phyloP scores from a whole-genome alignment of 805 yeast genomes.

The Kuraishia floccosa region DNA sequence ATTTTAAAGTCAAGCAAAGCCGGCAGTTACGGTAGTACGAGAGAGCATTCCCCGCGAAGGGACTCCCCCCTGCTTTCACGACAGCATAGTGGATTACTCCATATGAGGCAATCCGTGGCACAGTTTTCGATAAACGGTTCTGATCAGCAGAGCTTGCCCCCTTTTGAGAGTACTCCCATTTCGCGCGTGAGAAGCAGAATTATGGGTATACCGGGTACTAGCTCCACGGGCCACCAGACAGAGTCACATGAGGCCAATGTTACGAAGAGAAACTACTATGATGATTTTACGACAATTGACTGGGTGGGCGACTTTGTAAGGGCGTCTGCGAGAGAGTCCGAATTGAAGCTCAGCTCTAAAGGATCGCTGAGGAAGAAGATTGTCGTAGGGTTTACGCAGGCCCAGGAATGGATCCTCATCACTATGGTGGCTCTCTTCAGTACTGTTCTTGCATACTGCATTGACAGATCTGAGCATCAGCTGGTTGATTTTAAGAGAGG shows the following conservation, averaged over 20 bases:
- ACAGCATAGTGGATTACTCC: no score
- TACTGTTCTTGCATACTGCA: slow-evolving; percentile 35
- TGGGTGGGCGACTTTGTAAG: slow-evolving; percentile 40
- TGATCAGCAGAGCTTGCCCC: no score
- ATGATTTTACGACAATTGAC: slow-evolving; percentile 51
- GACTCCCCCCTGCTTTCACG: no score
- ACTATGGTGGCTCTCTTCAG: slow-evolving; percentile 31
- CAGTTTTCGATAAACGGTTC: background rate
- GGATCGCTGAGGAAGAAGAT: slow-evolving; percentile 6
- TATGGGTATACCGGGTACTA: no score
- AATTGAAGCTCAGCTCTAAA: slow-evolving; percentile 18
- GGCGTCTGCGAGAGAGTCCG: slow-evolving; percentile 28
- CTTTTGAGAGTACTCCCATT: no score
- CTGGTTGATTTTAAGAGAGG: slow-evolving; percentile 42
- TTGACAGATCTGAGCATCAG: slow-evolving; percentile 33
- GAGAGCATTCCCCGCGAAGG: no score
- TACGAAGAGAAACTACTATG: slow-evolving; percentile 30
- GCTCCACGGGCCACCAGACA: no score
- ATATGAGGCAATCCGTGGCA: no score
- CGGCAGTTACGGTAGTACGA: no score
- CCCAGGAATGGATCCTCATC: slow-evolving; percentile 40
- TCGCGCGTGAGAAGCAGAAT: no score
- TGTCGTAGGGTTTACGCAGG: slow-evolving; percentile 18
- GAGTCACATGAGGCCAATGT: no score
- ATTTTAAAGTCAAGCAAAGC: no score